These are phyloP conservation scores for Pyrenophora teres DNA, from an alignment of 2,329 filamentous ascomycete species.

Conservation along the genomic window DNA sequence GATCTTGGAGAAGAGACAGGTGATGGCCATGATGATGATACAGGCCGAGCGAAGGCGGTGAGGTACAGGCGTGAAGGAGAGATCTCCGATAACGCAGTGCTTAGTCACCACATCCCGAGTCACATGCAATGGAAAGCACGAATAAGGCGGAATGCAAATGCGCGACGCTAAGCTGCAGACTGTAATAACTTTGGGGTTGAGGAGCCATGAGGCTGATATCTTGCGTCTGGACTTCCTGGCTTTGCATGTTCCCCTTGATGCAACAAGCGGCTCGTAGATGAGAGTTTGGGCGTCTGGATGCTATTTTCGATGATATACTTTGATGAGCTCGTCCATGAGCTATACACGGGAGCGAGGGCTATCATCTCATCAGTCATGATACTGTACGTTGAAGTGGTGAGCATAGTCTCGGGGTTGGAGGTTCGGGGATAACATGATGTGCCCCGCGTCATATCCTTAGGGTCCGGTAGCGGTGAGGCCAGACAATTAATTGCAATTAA, in stretches of 20 bases:
- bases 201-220: too few species aligned
- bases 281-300: too few species aligned
- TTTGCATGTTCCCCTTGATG: neutral
- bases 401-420: neutral
- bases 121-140: neutral
- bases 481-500: neutral
- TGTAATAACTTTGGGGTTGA: neutral
- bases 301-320: too few species aligned
- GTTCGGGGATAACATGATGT: constrained; percentile 8
- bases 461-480: constrained; percentile 22
- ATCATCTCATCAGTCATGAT: neutral
- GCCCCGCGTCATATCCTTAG: constrained; percentile 13
- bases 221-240: neutral
- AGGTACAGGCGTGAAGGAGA: neutral
- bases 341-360: neutral
- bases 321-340: too few species aligned
- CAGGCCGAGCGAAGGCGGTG: neutral
- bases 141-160: neutral
- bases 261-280: too few species aligned
- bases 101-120: neutral
- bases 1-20: neutral
- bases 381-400: neutral
- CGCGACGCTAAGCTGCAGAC: neutral
- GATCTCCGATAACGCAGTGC: neutral
- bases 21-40: neutral